phyloP scores from a whole-genome alignment of 768 basidiomycete species.

The Sutorius australiensis region DNA sequence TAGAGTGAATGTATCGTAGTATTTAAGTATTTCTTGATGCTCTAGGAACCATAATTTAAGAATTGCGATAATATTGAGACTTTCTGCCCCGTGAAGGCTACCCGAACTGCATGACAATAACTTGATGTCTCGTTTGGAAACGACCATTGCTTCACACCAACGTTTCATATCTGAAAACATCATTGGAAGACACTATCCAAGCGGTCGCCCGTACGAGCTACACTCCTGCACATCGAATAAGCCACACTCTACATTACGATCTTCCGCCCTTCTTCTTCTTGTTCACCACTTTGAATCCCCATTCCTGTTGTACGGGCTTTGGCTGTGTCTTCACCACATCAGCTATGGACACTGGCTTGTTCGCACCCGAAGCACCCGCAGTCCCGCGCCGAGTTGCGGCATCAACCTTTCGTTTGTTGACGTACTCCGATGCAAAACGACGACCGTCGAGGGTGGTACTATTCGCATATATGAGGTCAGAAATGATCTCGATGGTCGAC shows the following conservation, averaged over 20 bases:
- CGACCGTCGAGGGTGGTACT: slow-evolving; percentile 94
- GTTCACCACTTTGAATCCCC: slow-evolving; percentile 92
- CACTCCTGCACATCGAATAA: neutral
- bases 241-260: slow-evolving; percentile 33
- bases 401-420: slow-evolving; percentile 82
- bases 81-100: neutral
- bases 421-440: slow-evolving; percentile 91
- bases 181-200: slow-evolving; percentile 23
- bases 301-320: slow-evolving; percentile 70
- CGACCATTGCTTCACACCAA: neutral
- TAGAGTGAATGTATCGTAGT: slow-evolving; percentile 22
- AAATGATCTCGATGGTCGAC: slow-evolving; percentile 85
- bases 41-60: neutral
- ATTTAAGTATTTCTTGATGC: slow-evolving; percentile 3
- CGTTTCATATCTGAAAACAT: neutral
- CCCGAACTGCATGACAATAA: neutral
- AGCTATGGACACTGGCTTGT: slow-evolving; percentile 69
- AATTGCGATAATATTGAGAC: neutral
- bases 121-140: neutral
- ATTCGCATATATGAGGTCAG: slow-evolving; percentile 91
- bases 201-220: slow-evolving; percentile 17
- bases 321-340: slow-evolving; percentile 90
- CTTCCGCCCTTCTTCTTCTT: slow-evolving; percentile 88
- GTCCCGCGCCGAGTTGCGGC: slow-evolving; percentile 52
- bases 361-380: slow-evolving; percentile 29